Percentiles rank a stretch among this genome's conserved stretches.
phyloP scores from a whole-genome alignment of 31 red algal genomes.

The Bonnemaisonia californica region DNA sequence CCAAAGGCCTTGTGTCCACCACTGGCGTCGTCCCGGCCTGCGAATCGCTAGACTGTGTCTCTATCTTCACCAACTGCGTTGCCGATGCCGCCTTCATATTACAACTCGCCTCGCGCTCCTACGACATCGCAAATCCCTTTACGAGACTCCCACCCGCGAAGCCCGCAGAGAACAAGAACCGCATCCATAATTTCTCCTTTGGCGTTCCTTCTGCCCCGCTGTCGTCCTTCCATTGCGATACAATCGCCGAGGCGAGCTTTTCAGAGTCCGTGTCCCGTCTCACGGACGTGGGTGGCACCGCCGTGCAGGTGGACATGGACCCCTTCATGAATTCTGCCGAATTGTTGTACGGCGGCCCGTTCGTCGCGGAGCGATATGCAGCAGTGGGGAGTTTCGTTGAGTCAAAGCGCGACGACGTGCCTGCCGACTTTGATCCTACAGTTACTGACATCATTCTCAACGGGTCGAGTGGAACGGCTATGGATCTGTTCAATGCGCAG shows the following conservation, averaged over 20 bases:
- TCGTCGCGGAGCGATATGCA: conserved; percentile 55
- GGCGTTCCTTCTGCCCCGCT: conserved; percentile 26
- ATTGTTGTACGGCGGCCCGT: conserved; percentile 57
- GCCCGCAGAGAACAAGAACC: neutral
- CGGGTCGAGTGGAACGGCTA: conserved; percentile 5
- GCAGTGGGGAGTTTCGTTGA: conserved; percentile 42
- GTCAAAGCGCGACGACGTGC: conserved; percentile 2
- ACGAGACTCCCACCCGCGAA: neutral
- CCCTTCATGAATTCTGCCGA: conserved; percentile 33
- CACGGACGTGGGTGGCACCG: conserved; percentile 17
- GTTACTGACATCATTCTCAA: conserved; percentile 40
- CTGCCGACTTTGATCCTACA: conserved; percentile 32
- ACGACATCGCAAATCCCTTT: conserved; percentile 16
- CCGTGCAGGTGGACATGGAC: conserved; percentile 33
- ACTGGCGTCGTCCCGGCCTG: conserved; percentile 33
- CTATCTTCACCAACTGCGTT: conserved; percentile 14
- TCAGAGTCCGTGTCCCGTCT: conserved; percentile 26
- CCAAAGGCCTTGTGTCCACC: conserved; percentile 45
- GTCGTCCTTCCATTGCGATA: conserved; percentile 50
- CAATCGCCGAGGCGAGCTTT: conserved; percentile 23
- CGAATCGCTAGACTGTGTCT: conserved; percentile 31
- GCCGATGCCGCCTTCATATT: conserved; percentile 25
- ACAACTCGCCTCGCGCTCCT: neutral
- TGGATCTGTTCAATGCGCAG: conserved; percentile 29
- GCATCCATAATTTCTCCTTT: conserved; percentile 37